Evolutionary conservation across 176 grass and related monocot genomes (phyloP), one percentile per base, ranked within the genome.

Genomic region (Tuctoria greenei): DNA sequence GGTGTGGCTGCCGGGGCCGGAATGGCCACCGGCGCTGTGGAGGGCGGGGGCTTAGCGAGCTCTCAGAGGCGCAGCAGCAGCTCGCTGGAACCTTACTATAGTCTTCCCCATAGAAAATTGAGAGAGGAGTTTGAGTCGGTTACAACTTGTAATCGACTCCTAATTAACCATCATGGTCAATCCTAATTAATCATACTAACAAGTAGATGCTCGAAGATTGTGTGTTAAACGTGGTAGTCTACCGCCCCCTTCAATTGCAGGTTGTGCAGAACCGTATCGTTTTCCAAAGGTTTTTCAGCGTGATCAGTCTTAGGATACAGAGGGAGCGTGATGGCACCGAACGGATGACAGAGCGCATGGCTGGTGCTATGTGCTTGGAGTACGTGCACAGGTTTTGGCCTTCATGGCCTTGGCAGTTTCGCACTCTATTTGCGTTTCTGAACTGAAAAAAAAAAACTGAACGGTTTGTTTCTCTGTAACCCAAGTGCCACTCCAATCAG

Each of bases 401-500:
- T 69, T 35, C 27, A 51, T 7, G 44, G 10, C 2, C 10, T 4
- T 72, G 11, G 5, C 11, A 54, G 18, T 7, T 39, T 49, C 1
- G 10, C 50, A 0, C 31, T 31, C 3, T 31, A 31, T 31, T 31
- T 31, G 31, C 31, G 31, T 31, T 31, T 31, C 31, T 31, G 31
- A 31, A 31, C 1, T 3, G 1, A 31, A 31, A 31, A 31, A 31
- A 31, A 31, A 31, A 31, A 31, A 31, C 31, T 31, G 31, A 31
- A 31, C 31, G 31, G 31, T 31, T 2, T 31, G 31, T 3, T 36
- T 73, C 26, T 43, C 59, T 66, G 39, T 46, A 79, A 57, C 12
- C 12, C 73, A 77, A 64, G 72, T 69, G 81, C 43, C 24, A 24
- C 16, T 21, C 18, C 4, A 4, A 43, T 63, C 55, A 7, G 72